A percentile compares a stretch with the other conserved stretches of the same genome.
These are phyloP conservation scores for Pyrenophora seminiperda DNA, from an alignment of 2,329 filamentous ascomycete genomes.

Conservation along the genomic window DNA sequence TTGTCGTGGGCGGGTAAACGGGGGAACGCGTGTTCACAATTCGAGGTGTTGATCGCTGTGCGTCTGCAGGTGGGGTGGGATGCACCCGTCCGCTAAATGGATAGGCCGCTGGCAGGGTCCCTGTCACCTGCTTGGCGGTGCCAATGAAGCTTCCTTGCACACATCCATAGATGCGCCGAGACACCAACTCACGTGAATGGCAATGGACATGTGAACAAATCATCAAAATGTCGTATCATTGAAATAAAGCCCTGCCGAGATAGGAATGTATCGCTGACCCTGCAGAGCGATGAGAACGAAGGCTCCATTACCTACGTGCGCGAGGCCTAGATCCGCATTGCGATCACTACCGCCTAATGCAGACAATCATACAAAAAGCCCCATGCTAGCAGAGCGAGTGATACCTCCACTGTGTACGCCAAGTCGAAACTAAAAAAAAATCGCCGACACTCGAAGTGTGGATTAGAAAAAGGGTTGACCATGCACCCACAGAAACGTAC, in stretches of 20 bases:
- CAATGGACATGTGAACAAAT: not conserved
- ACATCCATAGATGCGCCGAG: not conserved
- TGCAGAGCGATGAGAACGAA: conserved; percentile 5
- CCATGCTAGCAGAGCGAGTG: conserved; percentile 28
- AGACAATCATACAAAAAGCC: conserved; percentile 16
- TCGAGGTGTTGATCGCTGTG: conserved; percentile 11
- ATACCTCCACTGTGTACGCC: conserved; percentile 31
- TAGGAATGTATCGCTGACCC: conserved; percentile 15
- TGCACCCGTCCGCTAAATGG: conserved; percentile 21
- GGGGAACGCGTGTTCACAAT: conserved; percentile 3
- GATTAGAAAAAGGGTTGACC: not conserved
- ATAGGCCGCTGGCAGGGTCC: conserved; percentile 9
- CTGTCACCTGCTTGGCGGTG: conserved; percentile 4
- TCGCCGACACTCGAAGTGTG: conserved; percentile 7
- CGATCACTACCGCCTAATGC: conserved; percentile 21
- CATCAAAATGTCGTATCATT: conserved; percentile 17
- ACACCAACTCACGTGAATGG: not conserved
- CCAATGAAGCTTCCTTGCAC: not conserved
- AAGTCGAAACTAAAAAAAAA: conserved; percentile 12
- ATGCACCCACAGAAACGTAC: conserved; percentile 5
- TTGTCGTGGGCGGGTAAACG: conserved; percentile 7
- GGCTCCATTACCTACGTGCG: conserved; percentile 14
- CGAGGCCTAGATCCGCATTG: conserved; percentile 18
- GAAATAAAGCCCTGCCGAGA: conserved; percentile 5
- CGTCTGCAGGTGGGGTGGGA: conserved; percentile 20